These are phyloP conservation scores for Xylariaceae sp. DNA, from an alignment of 2,329 filamentous ascomycete species.

Conservation along the genomic window DNA sequence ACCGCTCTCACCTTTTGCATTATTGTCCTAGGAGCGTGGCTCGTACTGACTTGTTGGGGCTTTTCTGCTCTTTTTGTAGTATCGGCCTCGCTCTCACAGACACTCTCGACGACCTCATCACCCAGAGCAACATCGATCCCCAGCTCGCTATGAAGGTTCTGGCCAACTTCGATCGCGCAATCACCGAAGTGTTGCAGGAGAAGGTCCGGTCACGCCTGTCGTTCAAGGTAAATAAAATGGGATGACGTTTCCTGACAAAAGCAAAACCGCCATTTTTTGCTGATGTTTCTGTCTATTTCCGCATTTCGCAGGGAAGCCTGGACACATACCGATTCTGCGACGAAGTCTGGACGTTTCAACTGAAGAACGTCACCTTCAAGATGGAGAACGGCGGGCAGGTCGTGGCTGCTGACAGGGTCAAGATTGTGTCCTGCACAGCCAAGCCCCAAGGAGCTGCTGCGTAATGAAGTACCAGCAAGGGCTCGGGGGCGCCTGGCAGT, in stretches of 20 bases:
- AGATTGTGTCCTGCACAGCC: slow-evolving; percentile 97
- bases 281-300: too few relatives aligned
- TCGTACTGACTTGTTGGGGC: too few relatives aligned
- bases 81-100: slow-evolving; percentile 92
- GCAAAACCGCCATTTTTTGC: too few relatives aligned
- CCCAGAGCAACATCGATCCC: slow-evolving; percentile 89
- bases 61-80: slow-evolving; percentile 49
- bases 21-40: too few relatives aligned
- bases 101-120: slow-evolving; percentile 94
- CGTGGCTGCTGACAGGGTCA: slow-evolving; percentile 84
- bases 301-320: slow-evolving; percentile 68
- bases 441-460: slow-evolving; percentile 45
- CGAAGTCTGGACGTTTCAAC: slow-evolving; percentile 98
- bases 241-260: too few relatives aligned
- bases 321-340: slow-evolving; percentile 99
- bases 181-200: slow-evolving; percentile 85
- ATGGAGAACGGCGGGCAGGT: slow-evolving; percentile 72
- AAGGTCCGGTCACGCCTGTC: slow-evolving; percentile 86
- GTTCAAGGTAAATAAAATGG: slow-evolving; percentile 74
- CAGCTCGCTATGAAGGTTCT: slow-evolving; percentile 99
- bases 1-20: too few relatives aligned
- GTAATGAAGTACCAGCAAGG: too few relatives aligned
- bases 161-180: slow-evolving; percentile 87
- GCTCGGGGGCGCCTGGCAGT: too few relatives aligned
- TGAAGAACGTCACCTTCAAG: slow-evolving; percentile 99